A percentile compares a stretch with the other conserved stretches of the same genome.
These are phyloP conservation scores for Saprolegnia parasitica DNA, from an alignment of 352 stramenopile genomes.

Conservation along the genomic window DNA sequence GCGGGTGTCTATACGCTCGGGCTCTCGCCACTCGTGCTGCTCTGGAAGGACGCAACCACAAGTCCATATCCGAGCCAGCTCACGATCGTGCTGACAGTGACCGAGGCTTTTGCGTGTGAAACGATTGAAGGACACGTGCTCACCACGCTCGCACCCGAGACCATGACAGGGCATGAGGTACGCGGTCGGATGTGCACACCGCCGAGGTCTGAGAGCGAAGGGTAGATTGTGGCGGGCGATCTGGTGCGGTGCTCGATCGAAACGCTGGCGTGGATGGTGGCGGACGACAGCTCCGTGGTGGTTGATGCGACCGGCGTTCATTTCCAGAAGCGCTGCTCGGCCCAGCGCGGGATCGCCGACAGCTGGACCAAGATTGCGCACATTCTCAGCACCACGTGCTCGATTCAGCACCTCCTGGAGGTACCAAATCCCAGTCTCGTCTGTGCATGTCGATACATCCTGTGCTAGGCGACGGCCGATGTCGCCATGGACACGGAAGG, in stretches of 20 bases:
- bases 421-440: neutral
- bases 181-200: neutral
- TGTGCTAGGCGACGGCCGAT: no score
- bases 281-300: slow-evolving; percentile 38
- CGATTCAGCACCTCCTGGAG: slow-evolving; percentile 2
- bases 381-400: slow-evolving; percentile 10
- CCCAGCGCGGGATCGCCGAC: slow-evolving; percentile 73
- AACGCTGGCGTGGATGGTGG: slow-evolving; percentile 35
- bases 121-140: slow-evolving; percentile 73
- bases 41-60: slow-evolving; percentile 86
- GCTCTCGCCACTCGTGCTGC: slow-evolving; percentile 75
- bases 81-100: slow-evolving; percentile 64
- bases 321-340: slow-evolving; percentile 73
- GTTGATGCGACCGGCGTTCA: slow-evolving; percentile 49
- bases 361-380: slow-evolving; percentile 81
- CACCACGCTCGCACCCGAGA: slow-evolving; percentile 30
- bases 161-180: slow-evolving; percentile 1
- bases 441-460: no score
- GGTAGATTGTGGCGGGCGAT: slow-evolving; percentile 45
- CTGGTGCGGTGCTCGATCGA: slow-evolving; percentile 77
- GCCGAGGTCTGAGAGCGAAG: neutral
- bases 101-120: slow-evolving; percentile 44
- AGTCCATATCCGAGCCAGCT: slow-evolving; percentile 78
- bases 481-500: no score
- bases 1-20: slow-evolving; percentile 85